phyloP scores from a whole-genome alignment of 2,329 filamentous ascomycete species.

The Arthrinium phaeospermum region DNA sequence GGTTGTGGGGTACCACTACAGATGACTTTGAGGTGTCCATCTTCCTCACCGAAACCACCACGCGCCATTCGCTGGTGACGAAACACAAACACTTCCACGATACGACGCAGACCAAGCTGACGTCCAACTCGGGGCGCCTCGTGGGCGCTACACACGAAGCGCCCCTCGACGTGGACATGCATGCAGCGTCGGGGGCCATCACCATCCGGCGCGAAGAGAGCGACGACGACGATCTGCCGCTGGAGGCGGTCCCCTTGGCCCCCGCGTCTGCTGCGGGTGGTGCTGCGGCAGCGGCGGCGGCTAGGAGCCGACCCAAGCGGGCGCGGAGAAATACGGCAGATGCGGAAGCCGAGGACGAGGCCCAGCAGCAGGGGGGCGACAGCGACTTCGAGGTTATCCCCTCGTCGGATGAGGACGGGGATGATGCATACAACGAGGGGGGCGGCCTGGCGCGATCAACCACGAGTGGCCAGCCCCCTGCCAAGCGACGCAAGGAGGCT shows the following conservation, averaged over 20 bases:
- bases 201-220: constrained; percentile 61
- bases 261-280: constrained; percentile 35
- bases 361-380: constrained; percentile 34
- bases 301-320: constrained; percentile 37
- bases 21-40: constrained; percentile 97
- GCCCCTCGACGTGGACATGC: constrained; percentile 57
- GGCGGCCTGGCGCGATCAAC: constrained; percentile 34
- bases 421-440: constrained; percentile 28
- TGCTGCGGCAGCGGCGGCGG: constrained; percentile 28
- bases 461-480: constrained; percentile 45
- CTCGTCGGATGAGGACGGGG: constrained; percentile 42
- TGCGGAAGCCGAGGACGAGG: constrained; percentile 26
- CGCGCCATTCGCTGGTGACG: constrained; percentile 82
- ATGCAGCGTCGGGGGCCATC: constrained; percentile 41
- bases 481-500: constrained; percentile 52
- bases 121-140: constrained; percentile 67
- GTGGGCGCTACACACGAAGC: constrained; percentile 60
- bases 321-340: constrained; percentile 37
- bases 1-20: constrained; percentile 42
- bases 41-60: constrained; percentile 86
- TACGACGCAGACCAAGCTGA: constrained; percentile 56
- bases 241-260: constrained; percentile 61
- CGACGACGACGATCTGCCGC: constrained; percentile 64
- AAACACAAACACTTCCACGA: constrained; percentile 82
- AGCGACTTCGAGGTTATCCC: constrained; percentile 40